These are phyloP conservation scores for Corylus americana DNA, from an alignment of 306 rosid genomes.

Conservation along the genomic window DNA sequence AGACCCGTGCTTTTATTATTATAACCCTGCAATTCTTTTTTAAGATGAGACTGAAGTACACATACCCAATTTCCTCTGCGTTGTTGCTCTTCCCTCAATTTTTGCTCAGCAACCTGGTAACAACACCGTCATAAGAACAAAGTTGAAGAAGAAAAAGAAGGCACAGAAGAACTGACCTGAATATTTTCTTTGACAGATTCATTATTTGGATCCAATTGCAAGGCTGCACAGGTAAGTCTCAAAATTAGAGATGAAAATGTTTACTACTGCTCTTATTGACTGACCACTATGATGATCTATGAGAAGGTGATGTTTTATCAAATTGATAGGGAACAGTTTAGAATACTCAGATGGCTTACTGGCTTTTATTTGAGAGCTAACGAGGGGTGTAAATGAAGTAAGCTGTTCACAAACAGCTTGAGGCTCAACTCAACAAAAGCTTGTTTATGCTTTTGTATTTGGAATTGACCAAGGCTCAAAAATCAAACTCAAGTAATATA, in stretches of 20 bases:
- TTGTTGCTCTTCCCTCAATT: constrained; percentile 55
- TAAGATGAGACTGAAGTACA: constrained; percentile 6
- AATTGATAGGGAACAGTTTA: background rate
- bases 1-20: too few relatives aligned
- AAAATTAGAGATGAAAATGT: constrained; percentile 20
- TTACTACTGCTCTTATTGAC: background rate
- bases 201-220: constrained; percentile 84
- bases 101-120: constrained; percentile 69
- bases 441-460: too few relatives aligned
- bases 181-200: constrained; percentile 83
- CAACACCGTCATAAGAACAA: constrained; percentile 9
- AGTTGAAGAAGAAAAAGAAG: constrained; percentile 16
- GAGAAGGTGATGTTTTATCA: background rate
- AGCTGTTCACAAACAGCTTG: too few relatives aligned
- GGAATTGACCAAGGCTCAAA: too few relatives aligned
- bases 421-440: too few relatives aligned
- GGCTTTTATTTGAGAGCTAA: background rate
- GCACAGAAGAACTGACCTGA: constrained; percentile 50
- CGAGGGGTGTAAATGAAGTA: background rate
- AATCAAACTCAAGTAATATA: too few relatives aligned
- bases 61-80: constrained; percentile 25
- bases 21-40: background rate
- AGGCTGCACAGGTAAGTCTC: constrained; percentile 54
- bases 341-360: background rate
- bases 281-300: background rate